Evolutionary conservation across 345 rosid genomes (phyloP), one percentile per base, ranked within the genome.

Genomic region (Mercurialis annua): DNA sequence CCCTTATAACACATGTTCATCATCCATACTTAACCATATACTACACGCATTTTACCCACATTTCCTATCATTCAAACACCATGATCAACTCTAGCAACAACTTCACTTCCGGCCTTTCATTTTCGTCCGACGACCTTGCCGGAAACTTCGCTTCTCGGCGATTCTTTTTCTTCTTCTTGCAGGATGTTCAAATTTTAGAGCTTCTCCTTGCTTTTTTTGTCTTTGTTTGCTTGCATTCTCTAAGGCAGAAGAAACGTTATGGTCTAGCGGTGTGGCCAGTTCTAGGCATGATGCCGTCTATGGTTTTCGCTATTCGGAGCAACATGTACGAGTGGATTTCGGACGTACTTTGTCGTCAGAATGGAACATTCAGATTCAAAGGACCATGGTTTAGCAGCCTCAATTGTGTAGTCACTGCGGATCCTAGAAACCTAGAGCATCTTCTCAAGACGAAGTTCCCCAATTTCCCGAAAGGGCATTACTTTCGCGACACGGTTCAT

Each of bases 221-320:
- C 12, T 94, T 82, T 69, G 1, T 76, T 1, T 64, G 74, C 57
- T 80, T 88, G 40, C 81, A 86, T 40, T 79, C 90, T 10, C 34
- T 91, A 40, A 79, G 86, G 75, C 81, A 90, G 69, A 73, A 75
- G 61, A 83, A 72, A 58, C 76, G 72, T 52, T 47, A 76, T 21
- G 89, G 95, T 4, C 73, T 93, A 10, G 90, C 97, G 0, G 67
- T 82, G 2, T 93, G 98, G 98, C 98, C 99, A 0, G 47, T 87
- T 40, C 81, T 94, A 0, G 99, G 99, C 9, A 94, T 94, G 99
- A 73, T 89, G n/a, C 99, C 97, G 0, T 89, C 99, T 30, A 34
- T 94, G 66, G 46, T 85, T 53, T 52, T 34, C 0, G 92, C 80
- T 0, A 61, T 89, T 29, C 79, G 66, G 18, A 40, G 70, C 27